Percentiles rank a stretch among this genome's conserved stretches.
Conservation (phyloP, 768 basidiomycete genomes). For the Naganishia randhawae region DNA sequence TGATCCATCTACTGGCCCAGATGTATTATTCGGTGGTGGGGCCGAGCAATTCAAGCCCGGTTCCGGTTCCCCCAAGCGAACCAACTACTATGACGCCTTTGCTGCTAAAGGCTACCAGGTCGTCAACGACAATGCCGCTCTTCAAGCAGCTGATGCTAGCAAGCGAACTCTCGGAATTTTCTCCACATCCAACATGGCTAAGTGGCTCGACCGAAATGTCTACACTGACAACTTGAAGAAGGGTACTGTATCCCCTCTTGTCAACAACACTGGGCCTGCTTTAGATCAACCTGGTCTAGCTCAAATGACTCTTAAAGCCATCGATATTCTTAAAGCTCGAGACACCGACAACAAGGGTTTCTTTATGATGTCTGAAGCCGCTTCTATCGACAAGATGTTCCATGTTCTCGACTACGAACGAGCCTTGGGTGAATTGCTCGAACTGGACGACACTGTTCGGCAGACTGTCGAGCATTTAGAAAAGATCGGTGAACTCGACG, state of each 20-base stretch:
- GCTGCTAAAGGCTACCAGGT: constrained; percentile 45
- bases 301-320: constrained; percentile 53
- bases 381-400: constrained; percentile 48
- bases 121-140: constrained; percentile 46
- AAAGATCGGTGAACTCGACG: constrained; percentile 49
- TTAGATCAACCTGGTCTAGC: constrained; percentile 51
- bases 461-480: constrained; percentile 48
- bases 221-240: constrained; percentile 39
- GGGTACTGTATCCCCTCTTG: constrained; percentile 17
- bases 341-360: constrained; percentile 48
- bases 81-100: constrained; percentile 39
- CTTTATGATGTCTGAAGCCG: constrained; percentile 52
- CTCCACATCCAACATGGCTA: constrained; percentile 47
- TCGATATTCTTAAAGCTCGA: constrained; percentile 50
- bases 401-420: constrained; percentile 51
- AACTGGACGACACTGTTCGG: constrained; percentile 51
- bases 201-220: constrained; percentile 51
- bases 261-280: constrained; percentile 13
- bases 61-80: constrained; percentile 33
- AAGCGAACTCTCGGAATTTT: constrained; percentile 51
- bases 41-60: constrained; percentile 49
- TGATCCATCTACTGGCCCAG: not conserved
- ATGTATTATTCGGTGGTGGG: constrained; percentile 48
- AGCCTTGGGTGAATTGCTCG: constrained; percentile 52
- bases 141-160: constrained; percentile 41